Evolutionary conservation across 768 basidiomycete genomes (phyloP).

Genomic region (Amyloporia xantha): DNA sequence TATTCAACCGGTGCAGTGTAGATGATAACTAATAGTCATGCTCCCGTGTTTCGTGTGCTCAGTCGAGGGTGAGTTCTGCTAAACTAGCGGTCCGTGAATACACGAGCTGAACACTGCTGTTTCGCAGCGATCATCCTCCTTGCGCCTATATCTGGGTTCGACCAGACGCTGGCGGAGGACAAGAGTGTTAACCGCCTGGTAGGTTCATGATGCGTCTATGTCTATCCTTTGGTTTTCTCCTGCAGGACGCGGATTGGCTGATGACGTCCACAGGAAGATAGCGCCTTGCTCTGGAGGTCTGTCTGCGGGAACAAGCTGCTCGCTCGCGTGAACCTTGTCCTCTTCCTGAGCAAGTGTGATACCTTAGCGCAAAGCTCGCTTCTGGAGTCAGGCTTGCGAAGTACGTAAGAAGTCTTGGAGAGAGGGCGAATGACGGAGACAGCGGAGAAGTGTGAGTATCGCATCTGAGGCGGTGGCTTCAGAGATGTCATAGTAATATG

Average conservation of each 20-base stretch:
- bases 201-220: slow-evolving; percentile 13
- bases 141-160: slow-evolving; percentile 53
- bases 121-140: slow-evolving; percentile 51
- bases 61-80: slow-evolving; percentile 13
- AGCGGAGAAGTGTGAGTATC: slow-evolving; percentile 53
- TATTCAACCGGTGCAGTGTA: no score
- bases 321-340: slow-evolving; percentile 62
- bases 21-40: no score
- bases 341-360: slow-evolving; percentile 82
- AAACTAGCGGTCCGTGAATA: not conserved
- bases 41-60: not conserved
- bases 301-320: slow-evolving; percentile 69
- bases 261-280: slow-evolving; percentile 51
- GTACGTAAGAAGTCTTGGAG: slow-evolving; percentile 66
- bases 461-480: no score
- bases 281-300: slow-evolving; percentile 67
- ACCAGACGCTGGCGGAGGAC: slow-evolving; percentile 48
- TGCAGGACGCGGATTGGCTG: not conserved
- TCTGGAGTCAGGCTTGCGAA: slow-evolving; percentile 58
- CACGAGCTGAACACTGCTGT: slow-evolving; percentile 32
- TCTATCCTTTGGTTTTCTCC: not conserved
- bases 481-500: not conserved
- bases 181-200: slow-evolving; percentile 45
- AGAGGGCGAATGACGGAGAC: slow-evolving; percentile 64
- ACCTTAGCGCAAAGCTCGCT: slow-evolving; percentile 56